Base-by-base conservation (phyloP, 106 monocot genomes). In the Dioscorea zingiberensis region DNA sequence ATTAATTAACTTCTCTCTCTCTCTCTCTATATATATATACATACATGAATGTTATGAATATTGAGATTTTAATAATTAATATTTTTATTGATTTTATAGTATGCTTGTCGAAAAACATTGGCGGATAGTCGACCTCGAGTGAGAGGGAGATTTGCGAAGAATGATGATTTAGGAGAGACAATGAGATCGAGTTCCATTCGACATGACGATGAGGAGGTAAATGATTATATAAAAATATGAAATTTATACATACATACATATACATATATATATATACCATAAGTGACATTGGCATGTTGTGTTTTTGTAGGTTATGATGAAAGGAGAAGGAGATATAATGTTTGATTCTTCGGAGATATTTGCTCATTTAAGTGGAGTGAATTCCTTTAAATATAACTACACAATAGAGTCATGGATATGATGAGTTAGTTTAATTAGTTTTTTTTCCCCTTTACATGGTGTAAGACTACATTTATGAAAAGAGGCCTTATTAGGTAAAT, bases 91-190 rank as follows among this genome's bases (percentile, higher is more conserved):
- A 30, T 38, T 38, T 38, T 70, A 65, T 77, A 93, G 93, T 93
- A 93, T 63, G 93, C 82, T 49, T 93, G 93, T 63, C 80, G 93
- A 54, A 93, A 93, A 67, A 88, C 85, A 22, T 70, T 93, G 30
- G 93, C 93, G 8, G 93, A 93, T 63, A 93, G 85, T 71, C 64
- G 93, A 10, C 93, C 85, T 7, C 76, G 93, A 15, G 85, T 93
- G 13, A 71, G 93, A 44, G 93, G 93, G 38, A 82, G 93, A 65
- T 93, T 93, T 62, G 88, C 88, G 1, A 93, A 88, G 83, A 93
- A 93, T 28, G 88, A 93, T 25, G 88, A 88, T 27, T 66, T 72
- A 23, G 62, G 79, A n/a, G 88, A 93, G 45, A 28, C 61, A 23
- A 59, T 38, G 10, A 75, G 78, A 48, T 49, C 55, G 15, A 64